phyloP scores from a whole-genome alignment of 495 filamentous ascomycete genomes.

The Friedmanniomyces endolithicus region DNA sequence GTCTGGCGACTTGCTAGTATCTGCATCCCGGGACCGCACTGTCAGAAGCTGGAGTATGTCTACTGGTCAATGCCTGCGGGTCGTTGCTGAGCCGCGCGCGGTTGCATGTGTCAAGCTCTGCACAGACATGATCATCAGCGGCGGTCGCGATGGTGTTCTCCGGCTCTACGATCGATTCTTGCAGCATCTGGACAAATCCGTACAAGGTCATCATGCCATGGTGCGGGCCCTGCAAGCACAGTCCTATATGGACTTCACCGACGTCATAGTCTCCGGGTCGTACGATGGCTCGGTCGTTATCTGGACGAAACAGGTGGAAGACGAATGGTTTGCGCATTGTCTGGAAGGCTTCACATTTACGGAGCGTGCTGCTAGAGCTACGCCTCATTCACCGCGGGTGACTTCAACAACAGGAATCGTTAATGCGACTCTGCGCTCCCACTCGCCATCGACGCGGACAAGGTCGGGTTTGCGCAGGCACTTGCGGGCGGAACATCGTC shows the following conservation, averaged over 20 bases:
- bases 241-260: not conserved
- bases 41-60: not conserved
- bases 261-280: not conserved
- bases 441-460: no score
- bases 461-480: no score
- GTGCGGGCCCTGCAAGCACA: not conserved
- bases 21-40: not conserved
- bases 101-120: not conserved
- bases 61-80: not conserved
- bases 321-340: no score
- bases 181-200: not conserved
- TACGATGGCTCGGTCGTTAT: not conserved
- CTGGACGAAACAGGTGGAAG: not conserved
- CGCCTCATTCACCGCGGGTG: no score
- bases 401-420: no score
- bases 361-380: no score
- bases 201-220: not conserved
- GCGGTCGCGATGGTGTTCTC: not conserved
- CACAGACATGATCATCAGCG: not conserved
- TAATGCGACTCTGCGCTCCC: no score
- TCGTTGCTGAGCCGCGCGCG: not conserved
- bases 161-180: not conserved
- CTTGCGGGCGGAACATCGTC: no score
- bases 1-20: not conserved
- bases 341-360: no score